These are phyloP conservation scores for Suillus subluteus DNA, from an alignment of 768 basidiomycete genomes.

Conservation along the genomic window DNA sequence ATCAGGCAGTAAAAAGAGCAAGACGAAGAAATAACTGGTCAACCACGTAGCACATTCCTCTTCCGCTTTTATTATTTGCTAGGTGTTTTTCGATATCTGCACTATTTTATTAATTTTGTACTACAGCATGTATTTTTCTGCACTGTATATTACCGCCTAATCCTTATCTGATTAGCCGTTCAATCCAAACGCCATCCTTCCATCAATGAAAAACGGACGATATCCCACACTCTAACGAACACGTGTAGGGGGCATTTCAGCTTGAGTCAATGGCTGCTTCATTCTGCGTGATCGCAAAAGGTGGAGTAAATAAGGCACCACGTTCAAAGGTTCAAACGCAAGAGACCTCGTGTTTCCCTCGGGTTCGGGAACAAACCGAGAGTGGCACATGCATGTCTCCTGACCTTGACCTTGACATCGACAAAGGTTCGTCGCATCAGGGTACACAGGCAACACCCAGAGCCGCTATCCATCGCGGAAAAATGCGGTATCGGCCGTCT, in stretches of 20 bases:
- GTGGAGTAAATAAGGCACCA: slow-evolving; percentile 4
- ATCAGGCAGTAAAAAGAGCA: slow-evolving; percentile 43
- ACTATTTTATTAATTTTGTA: slow-evolving; percentile 7
- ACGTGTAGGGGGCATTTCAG: slow-evolving; percentile 3
- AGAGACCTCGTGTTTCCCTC: slow-evolving; percentile 10
- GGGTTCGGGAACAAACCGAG: slow-evolving; percentile 6
- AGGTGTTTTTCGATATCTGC: slow-evolving; percentile 5
- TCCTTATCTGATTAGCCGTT: slow-evolving; percentile 3
- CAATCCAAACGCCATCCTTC: slow-evolving; percentile 4
- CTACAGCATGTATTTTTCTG: neutral
- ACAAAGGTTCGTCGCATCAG: slow-evolving; percentile 1
- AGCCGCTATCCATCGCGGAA: neutral
- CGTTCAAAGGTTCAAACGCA: neutral
- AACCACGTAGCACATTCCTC: neutral
- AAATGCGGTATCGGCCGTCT: slow-evolving; percentile 5
- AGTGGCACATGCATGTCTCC: slow-evolving; percentile 7
- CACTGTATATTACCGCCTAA: slow-evolving; percentile 4
- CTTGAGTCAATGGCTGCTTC: neutral
- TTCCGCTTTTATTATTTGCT: neutral
- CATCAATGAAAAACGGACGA: neutral
- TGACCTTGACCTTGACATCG: slow-evolving; percentile 3
- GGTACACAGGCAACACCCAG: neutral
- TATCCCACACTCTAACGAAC: slow-evolving; percentile 2
- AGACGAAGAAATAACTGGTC: slow-evolving; percentile 39
- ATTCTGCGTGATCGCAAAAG: neutral